These are phyloP conservation scores for Coprinellus micaceus DNA, from an alignment of 768 basidiomycete species.

Conservation along the genomic window DNA sequence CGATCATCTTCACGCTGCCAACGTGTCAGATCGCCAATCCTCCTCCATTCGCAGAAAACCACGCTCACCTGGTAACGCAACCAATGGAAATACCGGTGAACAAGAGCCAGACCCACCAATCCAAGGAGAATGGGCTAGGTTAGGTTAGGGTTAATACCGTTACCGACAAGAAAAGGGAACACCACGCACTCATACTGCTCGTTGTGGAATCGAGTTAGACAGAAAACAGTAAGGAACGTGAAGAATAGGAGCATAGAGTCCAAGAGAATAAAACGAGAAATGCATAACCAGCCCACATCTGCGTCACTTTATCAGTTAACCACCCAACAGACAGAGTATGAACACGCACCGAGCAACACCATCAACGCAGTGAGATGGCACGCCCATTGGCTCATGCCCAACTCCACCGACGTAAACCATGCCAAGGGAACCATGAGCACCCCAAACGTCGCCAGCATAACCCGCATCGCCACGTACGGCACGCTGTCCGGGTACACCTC, in stretches of 20 bases:
- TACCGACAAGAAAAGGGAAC: not conserved
- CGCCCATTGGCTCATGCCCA: constrained; percentile 87
- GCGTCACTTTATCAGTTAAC: constrained; percentile 1
- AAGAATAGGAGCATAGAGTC: constrained; percentile 99
- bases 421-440: constrained; percentile 93
- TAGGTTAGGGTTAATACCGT: constrained; percentile 8
- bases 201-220: constrained; percentile 94
- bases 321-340: not conserved
- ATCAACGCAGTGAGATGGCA: constrained; percentile 92
- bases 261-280: constrained; percentile 94
- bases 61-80: constrained; percentile 76
- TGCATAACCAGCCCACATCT: constrained; percentile 97
- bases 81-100: constrained; percentile 94
- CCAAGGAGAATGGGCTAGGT: constrained; percentile 82
- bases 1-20: constrained; percentile 89
- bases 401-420: constrained; percentile 94
- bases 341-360: constrained; percentile 78
- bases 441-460: constrained; percentile 91
- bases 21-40: not conserved
- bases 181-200: constrained; percentile 83
- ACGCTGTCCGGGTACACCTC: constrained; percentile 77
- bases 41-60: too few species aligned
- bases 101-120: constrained; percentile 98
- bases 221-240: constrained; percentile 95
- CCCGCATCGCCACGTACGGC: constrained; percentile 92